Evolutionary conservation across 2,329 filamentous ascomycete genomes (phyloP), one percentile per base, ranked within the genome.

Genomic region (Hymenoscyphus linearis): DNA sequence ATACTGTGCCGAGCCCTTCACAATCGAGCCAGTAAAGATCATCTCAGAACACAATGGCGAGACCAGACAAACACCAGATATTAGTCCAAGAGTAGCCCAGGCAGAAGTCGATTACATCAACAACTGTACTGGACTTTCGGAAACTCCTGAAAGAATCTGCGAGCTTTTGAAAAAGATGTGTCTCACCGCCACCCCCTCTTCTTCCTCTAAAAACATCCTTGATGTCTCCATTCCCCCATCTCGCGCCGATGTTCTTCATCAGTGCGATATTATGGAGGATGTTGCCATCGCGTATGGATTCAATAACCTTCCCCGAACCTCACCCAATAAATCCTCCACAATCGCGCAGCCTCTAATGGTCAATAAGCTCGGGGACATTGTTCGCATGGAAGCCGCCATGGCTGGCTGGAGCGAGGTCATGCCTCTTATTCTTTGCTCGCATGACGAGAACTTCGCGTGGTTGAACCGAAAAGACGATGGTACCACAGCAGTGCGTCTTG

Each of bases 201-300:
- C 81, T 59, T 82, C 84, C 64, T 82, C 88, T 64, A 76, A 83
- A 59, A 87, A 90, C 72, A 78, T 95, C 56, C 80, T 96, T 63
- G 88, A 96, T 70, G 87, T 98, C 31, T 83, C 87, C 37, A 85
- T 98, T 26, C 95, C 95, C 9, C 85, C 93, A 35, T 98, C 93
- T 54, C 86, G 95, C 65, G 93, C 95, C 55, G 95, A 99, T 75
- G 88, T 99, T 50, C 86, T 99, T 35, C 95, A 99, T 76, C 90
- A 97, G 73, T 96, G 92, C 70, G 95, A 99, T 74, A 90, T 99
- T 68, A 99, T 99, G 93, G 95, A 99, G 78, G 96, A 99, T 73
- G 87, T 96, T 22, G 95, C 92, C 47, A 95, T 99, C 66, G 92
- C 91, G 58, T 97, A 98, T 75, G 95, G 96, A 67, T 99, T 96